Percentiles rank a stretch among this genome's conserved stretches.
phyloP scores from a whole-genome alignment of 768 basidiomycete species.

The Boletus edulis region DNA sequence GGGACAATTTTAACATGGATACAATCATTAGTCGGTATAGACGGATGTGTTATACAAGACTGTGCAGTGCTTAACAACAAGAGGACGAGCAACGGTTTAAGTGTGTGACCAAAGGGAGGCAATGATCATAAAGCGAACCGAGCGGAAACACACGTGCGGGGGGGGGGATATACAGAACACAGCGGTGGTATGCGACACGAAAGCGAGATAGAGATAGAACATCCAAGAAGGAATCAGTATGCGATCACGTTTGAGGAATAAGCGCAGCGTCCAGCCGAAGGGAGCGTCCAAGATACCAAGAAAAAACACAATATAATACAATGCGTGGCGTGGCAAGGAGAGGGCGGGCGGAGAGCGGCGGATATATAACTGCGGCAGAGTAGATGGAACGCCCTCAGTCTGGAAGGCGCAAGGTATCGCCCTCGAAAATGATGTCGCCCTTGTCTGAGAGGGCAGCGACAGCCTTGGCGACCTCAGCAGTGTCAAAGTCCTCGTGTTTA shows the following conservation, averaged over 20 bases:
- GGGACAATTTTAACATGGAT: slow-evolving; percentile 15
- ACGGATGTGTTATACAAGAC: slow-evolving; percentile 16
- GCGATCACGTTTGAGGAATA: background rate
- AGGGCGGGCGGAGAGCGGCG: background rate
- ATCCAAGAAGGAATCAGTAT: slow-evolving; percentile 25
- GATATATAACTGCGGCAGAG: background rate
- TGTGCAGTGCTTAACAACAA: slow-evolving; percentile 3
- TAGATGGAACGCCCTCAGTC: slow-evolving; percentile 9
- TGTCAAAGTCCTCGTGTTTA: slow-evolving; percentile 82
- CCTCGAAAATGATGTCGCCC: slow-evolving; percentile 49
- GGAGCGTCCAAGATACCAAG: slow-evolving; percentile 25
- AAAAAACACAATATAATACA: slow-evolving; percentile 17
- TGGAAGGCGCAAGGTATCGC: slow-evolving; percentile 40
- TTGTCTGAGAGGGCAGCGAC: slow-evolving; percentile 45
- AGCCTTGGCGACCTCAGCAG: slow-evolving; percentile 60
- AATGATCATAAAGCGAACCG: background rate
- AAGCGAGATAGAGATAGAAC: slow-evolving; percentile 9
- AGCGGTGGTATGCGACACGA: slow-evolving; percentile 12
- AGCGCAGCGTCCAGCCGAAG: slow-evolving; percentile 3
- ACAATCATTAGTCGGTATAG: slow-evolving; percentile 17
- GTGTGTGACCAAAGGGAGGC: background rate
- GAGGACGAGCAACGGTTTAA: background rate
- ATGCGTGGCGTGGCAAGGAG: background rate
- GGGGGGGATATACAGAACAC: slow-evolving; percentile 13
- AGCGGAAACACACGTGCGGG: background rate